Base-by-base conservation (phyloP, 1,284 basidiomycete species). In the Trichosporon sp. region DNA sequence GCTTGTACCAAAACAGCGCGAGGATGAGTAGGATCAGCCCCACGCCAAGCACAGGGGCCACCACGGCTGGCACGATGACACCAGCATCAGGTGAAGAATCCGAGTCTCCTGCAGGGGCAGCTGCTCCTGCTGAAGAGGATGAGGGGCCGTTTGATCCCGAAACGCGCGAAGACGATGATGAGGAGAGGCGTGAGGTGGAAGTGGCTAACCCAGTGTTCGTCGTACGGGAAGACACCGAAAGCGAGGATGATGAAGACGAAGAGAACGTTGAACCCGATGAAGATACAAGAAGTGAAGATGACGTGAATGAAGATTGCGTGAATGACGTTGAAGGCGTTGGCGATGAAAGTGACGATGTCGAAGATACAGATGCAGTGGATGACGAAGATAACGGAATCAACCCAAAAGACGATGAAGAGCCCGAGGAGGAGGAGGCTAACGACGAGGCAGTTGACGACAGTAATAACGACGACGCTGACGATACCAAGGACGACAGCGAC, bases 11-110 rank as follows among this genome's bases (percentile, higher is more conserved):
- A 4, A 69, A 44, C 23, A 44, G 56, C 32, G 34, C 60, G 4
- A 62, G 34, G 12, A 69, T 27, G 32, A 66, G 44, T 13, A 65
- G 25, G 18, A 31, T 35, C 18, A 66, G 27, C 2, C 47, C 47
- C 9, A 65, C 35, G 25, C 53, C 60, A 2, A 34, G 51, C 6
- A 69, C 34, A 3, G 68, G 68, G 2, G 63, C 65, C n/a, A 69
- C 47, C 12, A 69, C 60, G 5, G 68, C 65, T 11, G 68, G 68
- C 25, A 66, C 65, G 47, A 69, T 44, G 62, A 66, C 51, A 18
- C 44, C 38, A 53, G 64, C 38, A 23, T 42, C 35, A 29, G 4
- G 38, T 11, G 65, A 34, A 1, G 56, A 44, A n/a, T 13, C 27
- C 58, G 42, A 47, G 27, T 23, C 34, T 13, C 12, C 62, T 3